Base-by-base conservation (phyloP, 1,139 yeast genomes). In the Meyerozyma sp. region DNA sequence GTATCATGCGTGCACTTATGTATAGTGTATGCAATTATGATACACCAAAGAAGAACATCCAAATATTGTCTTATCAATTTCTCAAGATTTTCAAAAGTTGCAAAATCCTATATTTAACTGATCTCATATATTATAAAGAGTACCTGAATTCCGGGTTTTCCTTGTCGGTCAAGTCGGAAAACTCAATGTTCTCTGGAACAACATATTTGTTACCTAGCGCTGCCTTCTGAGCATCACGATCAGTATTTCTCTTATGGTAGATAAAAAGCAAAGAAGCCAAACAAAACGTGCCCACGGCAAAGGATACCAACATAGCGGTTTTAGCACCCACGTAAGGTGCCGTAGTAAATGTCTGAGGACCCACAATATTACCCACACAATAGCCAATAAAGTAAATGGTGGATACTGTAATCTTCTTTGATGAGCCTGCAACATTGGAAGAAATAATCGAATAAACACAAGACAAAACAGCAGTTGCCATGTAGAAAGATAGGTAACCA, bases 361-460 rank as follows among this genome's bases (percentile, higher is more conserved):
- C 67, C 18, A 73, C 67, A 42, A 73, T 65, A 45, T 73, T 73
- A 1, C 74, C 62, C 34, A 71, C 48, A 42, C 69, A 60, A 44
- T 66, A 72, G 36, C 62, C 61, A 32, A 65, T 55, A 66, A 71
- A 67, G 11, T 32, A 14, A 10, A 32, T 16, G 18, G 35, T 32
- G 21, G 38, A 25, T 23, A 70, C 57, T 54, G 70, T 56, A 7
- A 68, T 69, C 40, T 61, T 64, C 54, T 73, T 72, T 6, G 77
- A 69, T 48, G 70, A 59, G 38, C 72, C 72, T 5, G 70, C 64
- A 11, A 71, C 65, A 45, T 67, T 67, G 6, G 68, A 21, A 75
- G 69, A 13, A 46, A 45, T 41, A 48, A 59, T 45, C 56, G 57
- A 44, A 58, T 57, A 46, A 56, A 58, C 47, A 58, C 51, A 36